Evolutionary conservation across 2,329 filamentous ascomycete genomes (phyloP), one percentile per base, ranked within the genome.

Genomic region (Bipolaris bicolor): DNA sequence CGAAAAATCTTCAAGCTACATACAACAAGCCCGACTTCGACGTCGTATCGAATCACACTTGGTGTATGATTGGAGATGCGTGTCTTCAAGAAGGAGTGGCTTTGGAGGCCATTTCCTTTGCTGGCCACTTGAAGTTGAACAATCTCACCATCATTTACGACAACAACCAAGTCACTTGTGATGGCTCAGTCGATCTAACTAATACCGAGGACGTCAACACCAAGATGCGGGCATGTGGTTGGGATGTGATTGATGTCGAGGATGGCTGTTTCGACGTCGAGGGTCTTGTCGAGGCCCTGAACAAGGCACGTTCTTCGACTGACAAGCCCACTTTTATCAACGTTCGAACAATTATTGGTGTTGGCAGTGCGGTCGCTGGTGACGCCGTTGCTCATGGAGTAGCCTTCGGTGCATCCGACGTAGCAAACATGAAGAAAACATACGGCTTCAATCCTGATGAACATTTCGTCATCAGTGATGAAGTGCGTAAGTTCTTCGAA

Each of bases 151-250:
- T 87, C 24, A 82, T 86, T 45, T 87, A 87, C 61, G 85, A 87
- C 62, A 86, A 87, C 71, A 86, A 87, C 68, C 81, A 84, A 63
- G 76, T 87, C 46, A 86, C 84, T 5, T 86, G 84, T 63, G 84
- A 86, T 55, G 84, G 85, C 1, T 80, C 78, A 2, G 79, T 86
- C 2, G 83, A 86, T 67, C 74, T 81, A 40, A 79, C 79, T 2
- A 85, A 84, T 58, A 83, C 79, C 3, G 69, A 87, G 62, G 83
- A 86, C 44, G 76, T 85, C 63, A 85, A 86, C 54, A 71, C 77
- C 6, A 87, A 86, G 71, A 86, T 86, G 83, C 73, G 78, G 5
- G 83, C 84, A 6, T 82, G 77, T 33, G 82, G 83, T 3, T 87
- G 83, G 82, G 65, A 85, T 18, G 83, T 86, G 1, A 76, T 86